A percentile compares a stretch with the other conserved stretches of the same genome.
Conservation (phyloP, 192 early-diverging fungal species). For the Coemansia sp. region DNA sequence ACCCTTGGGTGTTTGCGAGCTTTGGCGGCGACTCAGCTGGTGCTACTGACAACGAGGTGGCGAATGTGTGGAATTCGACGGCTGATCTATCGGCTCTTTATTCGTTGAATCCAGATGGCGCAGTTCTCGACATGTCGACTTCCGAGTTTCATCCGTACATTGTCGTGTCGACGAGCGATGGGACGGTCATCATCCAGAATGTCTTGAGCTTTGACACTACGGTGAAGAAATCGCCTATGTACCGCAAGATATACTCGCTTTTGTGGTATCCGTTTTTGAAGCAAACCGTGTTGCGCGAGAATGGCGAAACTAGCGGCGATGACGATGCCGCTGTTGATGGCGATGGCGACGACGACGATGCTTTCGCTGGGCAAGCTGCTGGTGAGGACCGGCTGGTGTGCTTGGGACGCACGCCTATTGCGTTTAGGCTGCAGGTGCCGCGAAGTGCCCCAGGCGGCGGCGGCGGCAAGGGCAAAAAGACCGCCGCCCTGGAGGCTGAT, state of each 20-base stretch:
- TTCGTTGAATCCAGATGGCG: background rate
- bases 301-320: background rate
- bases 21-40: background rate
- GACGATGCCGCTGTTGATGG: background rate
- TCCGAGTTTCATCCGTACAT: slow-evolving; percentile 36
- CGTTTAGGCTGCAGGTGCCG: background rate
- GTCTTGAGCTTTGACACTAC: background rate
- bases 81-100: background rate
- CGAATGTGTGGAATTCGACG: background rate
- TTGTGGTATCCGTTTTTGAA: slow-evolving; percentile 4
- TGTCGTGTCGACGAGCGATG: slow-evolving; percentile 9
- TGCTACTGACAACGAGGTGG: background rate
- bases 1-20: slow-evolving; percentile 5
- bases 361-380: background rate
- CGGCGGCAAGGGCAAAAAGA: background rate
- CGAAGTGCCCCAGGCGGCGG: background rate
- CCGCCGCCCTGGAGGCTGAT: background rate
- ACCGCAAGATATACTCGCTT: slow-evolving; percentile 15
- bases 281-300: background rate
- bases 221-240: background rate
- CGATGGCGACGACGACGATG: too few relatives aligned
- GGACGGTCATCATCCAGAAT: slow-evolving; percentile 22
- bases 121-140: background rate
- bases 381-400: slow-evolving; percentile 6
- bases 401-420: background rate